Base-by-base conservation (phyloP, 371 early-diverging fungal genomes). In the Mortierella sp. region DNA sequence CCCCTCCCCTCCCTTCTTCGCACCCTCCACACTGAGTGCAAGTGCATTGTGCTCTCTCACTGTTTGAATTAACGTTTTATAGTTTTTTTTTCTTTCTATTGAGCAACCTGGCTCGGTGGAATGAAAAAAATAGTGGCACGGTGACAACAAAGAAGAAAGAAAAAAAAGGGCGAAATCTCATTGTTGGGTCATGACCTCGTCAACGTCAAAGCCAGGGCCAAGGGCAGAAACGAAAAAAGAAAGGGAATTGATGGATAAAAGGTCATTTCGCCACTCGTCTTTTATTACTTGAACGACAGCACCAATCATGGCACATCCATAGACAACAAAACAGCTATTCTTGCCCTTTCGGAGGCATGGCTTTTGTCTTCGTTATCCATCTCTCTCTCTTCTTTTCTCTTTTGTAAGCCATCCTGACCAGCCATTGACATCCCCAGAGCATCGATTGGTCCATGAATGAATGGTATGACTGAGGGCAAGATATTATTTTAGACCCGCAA, bases 21-120 rank as follows among this genome's bases (percentile, higher is more conserved):
- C n/a, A n/a, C 28, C 3, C 59, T 59, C 31, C 34, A 31, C 3
- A 16, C 31, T 31, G 13, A 40, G 53, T 5, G 54, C 26, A 21
- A 21, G 31, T 40, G 55, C 26, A 34, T 54, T 64, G 8, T 37
- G 19, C 64, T 67, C 34, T 37, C 5, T 21, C 14, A 16, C 34
- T 40, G 5, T 67, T 67, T 67, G 67, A 37, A 67, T 67, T 67
- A 67, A 67, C 34, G 61, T 50, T 54, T 80, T 69, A 28, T 40
- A 34, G 43, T 43, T 51, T 69, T 77, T 57, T 71, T 43, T 73
- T 50, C 26, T n/a, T 21, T 34, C 24, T 64, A 51, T 69, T 40
- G 64, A 13, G 34, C 69, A 31, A 67, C 44, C 70, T 82, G 82
- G 76, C 82, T 75, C 82, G 82, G 82, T 82, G 82, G 79, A 82